Base-by-base conservation (phyloP, 352 stramenopile species). In the Globisporangium sylvaticum region DNA sequence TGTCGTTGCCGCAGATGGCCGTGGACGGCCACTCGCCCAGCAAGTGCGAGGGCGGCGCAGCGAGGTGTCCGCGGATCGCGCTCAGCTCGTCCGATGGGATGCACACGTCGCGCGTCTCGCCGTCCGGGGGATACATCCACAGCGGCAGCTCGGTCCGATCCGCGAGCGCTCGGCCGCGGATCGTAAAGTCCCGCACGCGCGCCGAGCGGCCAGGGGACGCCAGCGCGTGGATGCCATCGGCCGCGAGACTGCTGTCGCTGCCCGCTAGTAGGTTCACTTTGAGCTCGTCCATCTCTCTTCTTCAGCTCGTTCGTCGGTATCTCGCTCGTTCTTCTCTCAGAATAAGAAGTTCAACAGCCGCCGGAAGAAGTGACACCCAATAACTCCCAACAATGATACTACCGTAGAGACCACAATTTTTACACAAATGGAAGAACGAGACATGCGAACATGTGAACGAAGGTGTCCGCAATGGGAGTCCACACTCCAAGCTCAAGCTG, bases 1-100 rank as follows among this genome's bases (percentile, higher is more conserved):
- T 96, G 58, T 98, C 92, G 64, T 98, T 98, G 14, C 92, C 92
- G 62, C 86, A 96, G 63, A 98, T 97, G 37, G 87, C 87, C 5
- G 92, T 98, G 15, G 91, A 90, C 32, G 83, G 81, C 79, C 90
- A 96, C 74, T 97, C 83, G 31, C 79, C 71, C 27, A 97, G 73
- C 64, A 74, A 65, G 15, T 75, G 66, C 31, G 73, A 68, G 15
- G 55, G 55, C 0, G 73, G 73, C 18, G 46, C 48, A 10, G 76
- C 62, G 4, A 85, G 63, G 6, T 61, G 62, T 3, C 68, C 64
- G 24, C 72, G 75, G 15, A 78, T 75, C 44, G 67, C 68, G 53
- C 65, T 65, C 0, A 83, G 58, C 18, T 76, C 63, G 20, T 74
- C 64, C 4, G 67, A 29, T 10, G 72, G 69, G 24, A 82, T 72